phyloP scores from a whole-genome alignment of 1,284 basidiomycete species.

The Trametes sp. region DNA sequence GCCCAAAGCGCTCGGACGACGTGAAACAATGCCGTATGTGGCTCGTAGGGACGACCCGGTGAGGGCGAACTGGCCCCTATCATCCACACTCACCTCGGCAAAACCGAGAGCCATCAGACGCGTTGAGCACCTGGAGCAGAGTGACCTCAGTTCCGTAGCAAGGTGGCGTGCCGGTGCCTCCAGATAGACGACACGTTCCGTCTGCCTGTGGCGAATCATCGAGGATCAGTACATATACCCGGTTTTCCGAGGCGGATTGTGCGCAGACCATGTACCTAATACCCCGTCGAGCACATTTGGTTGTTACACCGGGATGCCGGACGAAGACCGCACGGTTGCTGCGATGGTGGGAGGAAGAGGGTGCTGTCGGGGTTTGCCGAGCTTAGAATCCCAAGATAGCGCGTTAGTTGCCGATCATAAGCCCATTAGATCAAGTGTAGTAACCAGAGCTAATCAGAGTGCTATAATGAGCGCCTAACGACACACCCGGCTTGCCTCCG shows the following conservation, averaged over 20 bases:
- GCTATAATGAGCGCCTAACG: not conserved
- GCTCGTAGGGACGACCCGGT: not conserved
- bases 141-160: slow-evolving; percentile 8
- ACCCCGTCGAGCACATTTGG: not conserved
- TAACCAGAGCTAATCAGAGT: not conserved
- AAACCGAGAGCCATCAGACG: not conserved
- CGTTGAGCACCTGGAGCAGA: not conserved
- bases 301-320: not conserved
- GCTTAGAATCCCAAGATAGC: not conserved
- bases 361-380: not conserved
- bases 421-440: too few species aligned
- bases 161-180: too few species aligned
- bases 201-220: not conserved
- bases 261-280: not conserved
- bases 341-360: not conserved
- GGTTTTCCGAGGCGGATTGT: not conserved
- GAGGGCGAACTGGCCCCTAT: not conserved
- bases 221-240: not conserved
- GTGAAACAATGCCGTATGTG: not conserved
- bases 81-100: not conserved
- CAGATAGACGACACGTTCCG: too few species aligned
- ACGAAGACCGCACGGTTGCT: not conserved
- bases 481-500: not conserved
- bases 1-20: not conserved
- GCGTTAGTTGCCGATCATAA: too few species aligned